Percentiles rank a stretch among this genome's conserved stretches.
Evolutionary conservation across 2,329 filamentous ascomycete species (phyloP).

Genomic region (Harringtonia lauricola): DNA sequence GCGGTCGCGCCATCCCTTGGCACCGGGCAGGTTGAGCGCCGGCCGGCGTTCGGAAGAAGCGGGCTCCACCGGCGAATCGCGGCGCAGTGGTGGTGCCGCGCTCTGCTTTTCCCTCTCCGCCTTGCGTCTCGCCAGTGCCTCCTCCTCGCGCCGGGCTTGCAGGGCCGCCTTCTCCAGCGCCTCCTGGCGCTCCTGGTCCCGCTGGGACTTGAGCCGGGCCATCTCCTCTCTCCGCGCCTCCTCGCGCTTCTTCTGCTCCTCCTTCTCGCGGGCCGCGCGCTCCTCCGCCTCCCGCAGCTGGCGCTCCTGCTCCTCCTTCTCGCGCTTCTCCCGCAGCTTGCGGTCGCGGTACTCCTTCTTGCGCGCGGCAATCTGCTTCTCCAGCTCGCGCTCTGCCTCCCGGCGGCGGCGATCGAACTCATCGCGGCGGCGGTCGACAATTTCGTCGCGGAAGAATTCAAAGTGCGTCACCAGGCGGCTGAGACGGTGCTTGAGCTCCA

Average conservation of each 20-base stretch:
- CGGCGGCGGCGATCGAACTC: conserved; percentile 93
- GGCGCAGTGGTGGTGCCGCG: conserved; percentile 4
- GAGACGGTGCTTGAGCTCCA: conserved; percentile 89
- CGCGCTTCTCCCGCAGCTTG: conserved; percentile 70
- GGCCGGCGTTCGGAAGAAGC: conserved; percentile 45
- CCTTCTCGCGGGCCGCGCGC: conserved; percentile 66
- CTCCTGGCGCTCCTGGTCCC: conserved; percentile 59
- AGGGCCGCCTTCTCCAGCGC: conserved; percentile 49
- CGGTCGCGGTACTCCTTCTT: conserved; percentile 82
- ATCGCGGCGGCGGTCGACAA: conserved; percentile 80
- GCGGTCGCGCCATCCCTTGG: conserved; percentile 60
- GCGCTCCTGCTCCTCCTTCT: conserved; percentile 75
- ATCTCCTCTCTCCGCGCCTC: conserved; percentile 68
- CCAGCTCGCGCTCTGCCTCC: conserved; percentile 83
- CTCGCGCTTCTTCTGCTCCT: conserved; percentile 69
- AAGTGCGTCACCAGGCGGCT: conserved; percentile 75
- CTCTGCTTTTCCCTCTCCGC: conserved; percentile 47
- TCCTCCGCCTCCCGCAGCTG: conserved; percentile 76
- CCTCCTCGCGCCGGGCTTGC: conserved; percentile 78
- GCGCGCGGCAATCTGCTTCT: conserved; percentile 79
- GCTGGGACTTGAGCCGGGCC: conserved; percentile 54
- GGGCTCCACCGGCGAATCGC: conserved; percentile 9
- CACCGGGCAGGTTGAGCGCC: conserved; percentile 46
- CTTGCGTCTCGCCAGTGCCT: conserved; percentile 66
- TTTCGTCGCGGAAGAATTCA: conserved; percentile 68